Evolutionary conservation across 768 basidiomycete genomes (phyloP).

Genomic region (Heimioporus sp.): DNA sequence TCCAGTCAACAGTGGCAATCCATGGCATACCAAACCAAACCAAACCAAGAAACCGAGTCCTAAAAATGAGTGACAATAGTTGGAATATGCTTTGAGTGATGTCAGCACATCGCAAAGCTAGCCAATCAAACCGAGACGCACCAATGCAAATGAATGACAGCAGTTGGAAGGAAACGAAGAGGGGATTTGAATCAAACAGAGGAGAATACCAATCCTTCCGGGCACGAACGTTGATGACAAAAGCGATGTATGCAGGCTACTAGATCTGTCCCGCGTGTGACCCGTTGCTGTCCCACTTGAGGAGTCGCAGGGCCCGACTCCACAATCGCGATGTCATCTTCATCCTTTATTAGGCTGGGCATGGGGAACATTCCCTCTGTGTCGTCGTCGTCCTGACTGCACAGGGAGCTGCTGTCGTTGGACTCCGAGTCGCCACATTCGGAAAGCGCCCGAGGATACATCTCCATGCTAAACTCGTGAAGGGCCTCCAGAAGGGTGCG

Average conservation of each 20-base stretch:
- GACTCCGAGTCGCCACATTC: conserved; percentile 2
- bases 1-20: neutral
- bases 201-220: conserved; percentile 4
- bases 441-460: neutral
- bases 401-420: neutral
- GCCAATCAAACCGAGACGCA: neutral
- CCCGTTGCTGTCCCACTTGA: neutral
- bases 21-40: conserved; percentile 4
- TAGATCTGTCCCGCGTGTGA: conserved; percentile 3
- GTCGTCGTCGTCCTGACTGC: neutral
- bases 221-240: neutral
- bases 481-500: conserved; percentile 9
- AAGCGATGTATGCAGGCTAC: conserved; percentile 4
- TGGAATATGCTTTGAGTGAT: conserved; percentile 2
- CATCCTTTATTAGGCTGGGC: neutral
- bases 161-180: conserved; percentile 11
- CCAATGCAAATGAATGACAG: conserved; percentile 15
- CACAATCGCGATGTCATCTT: neutral
- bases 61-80: conserved; percentile 15
- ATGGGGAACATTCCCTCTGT: neutral
- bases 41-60: neutral
- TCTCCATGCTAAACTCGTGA: conserved; percentile 9
- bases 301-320: neutral
- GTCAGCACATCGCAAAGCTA: neutral
- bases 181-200: neutral